Evolutionary conservation across 257 asterid genomes (phyloP).

Genomic region (Scutellaria minor): DNA sequence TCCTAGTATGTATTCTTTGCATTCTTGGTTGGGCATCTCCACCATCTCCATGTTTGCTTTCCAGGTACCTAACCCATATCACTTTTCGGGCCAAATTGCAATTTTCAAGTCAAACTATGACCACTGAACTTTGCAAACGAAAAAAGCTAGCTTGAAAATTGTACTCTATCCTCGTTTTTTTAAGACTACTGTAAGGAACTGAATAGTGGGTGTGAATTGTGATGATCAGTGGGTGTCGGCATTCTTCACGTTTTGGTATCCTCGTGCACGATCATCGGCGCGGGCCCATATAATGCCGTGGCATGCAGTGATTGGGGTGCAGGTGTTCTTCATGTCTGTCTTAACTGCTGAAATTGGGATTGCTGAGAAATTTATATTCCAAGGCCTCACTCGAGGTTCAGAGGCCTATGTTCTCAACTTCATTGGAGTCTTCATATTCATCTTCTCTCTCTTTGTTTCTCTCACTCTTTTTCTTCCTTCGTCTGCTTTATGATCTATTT

Average conservation of each 20-base stretch:
- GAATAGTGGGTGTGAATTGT: too few species aligned
- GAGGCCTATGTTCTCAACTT: slow-evolving; percentile 64
- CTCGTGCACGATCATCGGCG: slow-evolving; percentile 30
- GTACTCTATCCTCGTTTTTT: background rate
- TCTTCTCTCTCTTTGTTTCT: slow-evolving; percentile 52
- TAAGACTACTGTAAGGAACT: background rate
- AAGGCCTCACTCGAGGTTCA: slow-evolving; percentile 31
- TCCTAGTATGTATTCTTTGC: slow-evolving; percentile 55
- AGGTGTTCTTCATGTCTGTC: slow-evolving; percentile 57
- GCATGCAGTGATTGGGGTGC: slow-evolving; percentile 54
- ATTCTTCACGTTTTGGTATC: slow-evolving; percentile 46
- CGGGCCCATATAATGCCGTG: slow-evolving; percentile 50
- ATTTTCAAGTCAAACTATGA: background rate
- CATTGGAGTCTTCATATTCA: slow-evolving; percentile 52
- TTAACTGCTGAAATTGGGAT: slow-evolving; percentile 56
- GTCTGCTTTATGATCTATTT: too few species aligned
- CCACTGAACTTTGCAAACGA: background rate
- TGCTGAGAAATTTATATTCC: slow-evolving; percentile 50
- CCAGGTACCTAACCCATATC: slow-evolving; percentile 45
- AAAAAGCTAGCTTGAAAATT: too few species aligned
- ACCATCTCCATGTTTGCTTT: slow-evolving; percentile 57
- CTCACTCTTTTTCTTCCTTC: slow-evolving; percentile 39
- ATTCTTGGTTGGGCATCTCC: slow-evolving; percentile 75
- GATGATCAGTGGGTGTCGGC: slow-evolving; percentile 53
- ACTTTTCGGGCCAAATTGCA: too few species aligned